Base-by-base conservation (phyloP, 2,329 filamentous ascomycete species). In the Aspergillus thermomutatus region DNA sequence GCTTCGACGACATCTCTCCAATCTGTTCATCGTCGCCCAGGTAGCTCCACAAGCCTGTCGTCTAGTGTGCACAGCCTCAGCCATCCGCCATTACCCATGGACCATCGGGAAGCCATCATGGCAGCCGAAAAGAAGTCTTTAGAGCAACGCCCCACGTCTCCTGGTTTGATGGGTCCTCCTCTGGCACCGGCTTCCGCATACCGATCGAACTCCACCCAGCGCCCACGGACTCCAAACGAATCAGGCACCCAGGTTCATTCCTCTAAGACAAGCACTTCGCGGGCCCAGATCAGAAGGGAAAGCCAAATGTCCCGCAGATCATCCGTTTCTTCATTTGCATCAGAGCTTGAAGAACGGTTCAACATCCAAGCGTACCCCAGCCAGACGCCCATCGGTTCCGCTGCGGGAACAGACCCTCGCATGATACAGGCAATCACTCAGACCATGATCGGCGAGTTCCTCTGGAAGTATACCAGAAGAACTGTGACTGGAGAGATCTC, bases 341-440 rank as follows among this genome's bases (percentile, higher is more conserved):
- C 94, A 0, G 94, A 99, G 75, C 79, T 99, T 21, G 94, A 99
- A 67, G 87, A 87, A 58, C 85, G 93, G 43, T 97, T 99, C 80
- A 92, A 95, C 69, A 87, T 91, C 43, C 82, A 85, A 10, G 76
- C 74, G 25, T 73, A 83, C 56, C 83, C 83, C 53, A 67, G 79
- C 6, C 75, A 64, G 9, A 62, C 78, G 55, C 78, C 80, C 27
- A 75, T 79, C 49, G 87, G 87, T 14, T 83, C 94, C 58, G 84
- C 86, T 9, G 80, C 86, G 21, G 84, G 84, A 61, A 96, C 92
- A 4, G 94, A 99, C 76, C 93, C 93, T 60, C 90, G 93, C 66
- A 97, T 99, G 92, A 97, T 99, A 65, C 92, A 97, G 77, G 94
- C 94, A 50, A 97, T 99, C 63, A 99, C 94, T 2, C 93, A 99